Conservation (phyloP, 768 basidiomycete genomes). For the Macrolepiota albuminosa region DNA sequence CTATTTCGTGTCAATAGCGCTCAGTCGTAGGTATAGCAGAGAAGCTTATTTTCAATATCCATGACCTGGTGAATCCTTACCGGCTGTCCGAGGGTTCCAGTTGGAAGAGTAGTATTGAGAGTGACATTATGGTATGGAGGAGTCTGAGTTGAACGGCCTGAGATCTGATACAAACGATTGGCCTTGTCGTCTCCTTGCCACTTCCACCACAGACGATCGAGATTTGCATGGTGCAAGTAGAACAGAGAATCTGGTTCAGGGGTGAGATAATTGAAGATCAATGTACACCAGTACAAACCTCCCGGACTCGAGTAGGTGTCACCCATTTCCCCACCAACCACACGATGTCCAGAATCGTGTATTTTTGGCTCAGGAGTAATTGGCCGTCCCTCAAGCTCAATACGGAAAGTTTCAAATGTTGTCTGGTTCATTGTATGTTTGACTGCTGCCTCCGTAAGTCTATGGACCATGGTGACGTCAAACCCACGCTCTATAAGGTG, state of each 20-base stretch:
- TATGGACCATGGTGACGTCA: conserved; percentile 16
- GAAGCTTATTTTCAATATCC: neutral
- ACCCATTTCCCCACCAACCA: conserved; percentile 28
- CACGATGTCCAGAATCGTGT: conserved; percentile 33
- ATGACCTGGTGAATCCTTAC: conserved; percentile 1
- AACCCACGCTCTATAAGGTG: conserved; percentile 26
- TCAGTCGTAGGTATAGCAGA: conserved; percentile 5
- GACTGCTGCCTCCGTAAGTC: conserved; percentile 17
- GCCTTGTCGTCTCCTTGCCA: conserved; percentile 27
- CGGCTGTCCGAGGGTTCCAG: neutral
- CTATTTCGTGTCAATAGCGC: neutral
- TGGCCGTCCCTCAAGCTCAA: conserved; percentile 31
- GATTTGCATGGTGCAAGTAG: conserved; percentile 34
- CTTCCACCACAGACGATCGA: conserved; percentile 37
- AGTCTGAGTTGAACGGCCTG: conserved; percentile 25
- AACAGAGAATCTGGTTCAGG: conserved; percentile 29
- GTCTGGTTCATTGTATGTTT: conserved; percentile 11
- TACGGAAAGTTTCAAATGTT: conserved; percentile 29
- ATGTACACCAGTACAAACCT: conserved; percentile 20
- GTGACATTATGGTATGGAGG: conserved; percentile 28
- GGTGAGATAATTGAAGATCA: neutral
- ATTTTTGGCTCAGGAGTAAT: conserved; percentile 20
- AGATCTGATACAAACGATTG: conserved; percentile 27
- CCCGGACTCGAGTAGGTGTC: conserved; percentile 34
- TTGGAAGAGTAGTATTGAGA: conserved; percentile 23